Conservation (phyloP, 2,329 filamentous ascomycete species). For the Aspergillus chevalieri region DNA sequence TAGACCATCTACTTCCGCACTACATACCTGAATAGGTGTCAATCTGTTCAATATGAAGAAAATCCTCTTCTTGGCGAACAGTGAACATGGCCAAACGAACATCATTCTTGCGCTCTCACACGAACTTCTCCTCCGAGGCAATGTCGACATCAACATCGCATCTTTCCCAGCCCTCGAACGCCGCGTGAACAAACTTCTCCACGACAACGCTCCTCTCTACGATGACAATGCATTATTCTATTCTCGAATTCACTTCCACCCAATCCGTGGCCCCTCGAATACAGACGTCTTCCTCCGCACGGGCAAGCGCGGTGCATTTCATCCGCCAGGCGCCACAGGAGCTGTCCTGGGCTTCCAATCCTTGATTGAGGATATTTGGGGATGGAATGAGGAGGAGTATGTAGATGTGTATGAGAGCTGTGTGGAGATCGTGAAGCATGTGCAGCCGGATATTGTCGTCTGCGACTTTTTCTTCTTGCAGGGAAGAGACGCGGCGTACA, state of each 20-base stretch:
- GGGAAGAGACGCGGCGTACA: conserved; percentile 39
- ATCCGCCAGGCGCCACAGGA: conserved; percentile 30
- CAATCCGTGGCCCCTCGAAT: conserved; percentile 27
- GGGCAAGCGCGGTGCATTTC: conserved; percentile 20
- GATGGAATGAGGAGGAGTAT: conserved; percentile 38
- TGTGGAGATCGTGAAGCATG: conserved; percentile 30
- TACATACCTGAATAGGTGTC: neutral
- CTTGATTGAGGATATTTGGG: conserved; percentile 21
- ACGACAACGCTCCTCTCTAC: conserved; percentile 15
- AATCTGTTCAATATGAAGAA: conserved; percentile 1
- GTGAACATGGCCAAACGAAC: conserved; percentile 44
- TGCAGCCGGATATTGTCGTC: conserved; percentile 38
- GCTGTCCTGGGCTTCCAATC: conserved; percentile 28
- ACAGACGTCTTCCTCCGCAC: conserved; percentile 29
- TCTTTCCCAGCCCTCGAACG: conserved; percentile 36
- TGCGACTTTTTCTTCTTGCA: conserved; percentile 42
- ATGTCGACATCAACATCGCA: conserved; percentile 41
- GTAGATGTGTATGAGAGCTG: conserved; percentile 35
- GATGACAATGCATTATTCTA: conserved; percentile 14
- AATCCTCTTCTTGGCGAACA: conserved; percentile 42
- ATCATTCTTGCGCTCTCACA: conserved; percentile 41
- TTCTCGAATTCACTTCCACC: conserved; percentile 25
- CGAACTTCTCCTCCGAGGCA: conserved; percentile 32
- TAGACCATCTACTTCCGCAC: neutral
- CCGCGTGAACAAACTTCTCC: conserved; percentile 24